Base-by-base conservation (phyloP, 2,329 filamentous ascomycete species). In the Ascochyta clinopodiicola region DNA sequence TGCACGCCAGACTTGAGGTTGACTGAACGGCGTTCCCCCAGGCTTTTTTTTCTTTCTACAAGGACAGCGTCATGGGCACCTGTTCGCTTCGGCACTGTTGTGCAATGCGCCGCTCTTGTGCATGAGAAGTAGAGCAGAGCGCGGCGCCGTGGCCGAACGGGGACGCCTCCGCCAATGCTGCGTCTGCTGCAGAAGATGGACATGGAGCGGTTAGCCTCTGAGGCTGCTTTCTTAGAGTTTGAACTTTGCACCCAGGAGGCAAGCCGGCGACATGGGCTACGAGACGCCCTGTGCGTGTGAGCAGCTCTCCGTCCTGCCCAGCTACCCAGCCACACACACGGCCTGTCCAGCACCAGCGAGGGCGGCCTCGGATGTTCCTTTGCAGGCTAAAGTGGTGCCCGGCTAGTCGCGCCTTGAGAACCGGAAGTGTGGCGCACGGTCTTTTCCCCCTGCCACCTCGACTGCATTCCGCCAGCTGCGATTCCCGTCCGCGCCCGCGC, bases 11-110 rank as follows among this genome's bases (percentile, higher is more conserved):
- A 37, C 42, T 31, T 39, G 37, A 56, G 52, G 52, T 51, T 56
- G 52, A 56, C 46, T 27, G 40, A n/a, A 34, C 37, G 42, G 46
- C 52, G 29, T 6, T 48, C 36, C 40, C 40, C 42, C 36, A 53
- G 38, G 44, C 38, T 29, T 12, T 17, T 17, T 17, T 17, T 17
- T 17, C 17, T 17, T 45, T 36, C 35, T n/a, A 38, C 31, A 43
- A 47, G 44, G 24, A 13, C 5, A 21, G 27, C 8, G n/a, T 40
- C 35, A 27, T 35, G 19, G n/a, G 22, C 35, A 8, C 12, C 22
- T 17, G 17, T 17, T 42, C 31, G 36, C 12, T 40, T 29, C 24
- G 24, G 12, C 29, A 47, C 36, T 17, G 42, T 42, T 37, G 42
- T 15, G 38, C 46, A 34, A 34, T 24, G 22, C 29, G 42, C 24